These are phyloP conservation scores for Geotrichum aggregatum DNA, from an alignment of 1,139 yeast genomes.

Conservation along the genomic window DNA sequence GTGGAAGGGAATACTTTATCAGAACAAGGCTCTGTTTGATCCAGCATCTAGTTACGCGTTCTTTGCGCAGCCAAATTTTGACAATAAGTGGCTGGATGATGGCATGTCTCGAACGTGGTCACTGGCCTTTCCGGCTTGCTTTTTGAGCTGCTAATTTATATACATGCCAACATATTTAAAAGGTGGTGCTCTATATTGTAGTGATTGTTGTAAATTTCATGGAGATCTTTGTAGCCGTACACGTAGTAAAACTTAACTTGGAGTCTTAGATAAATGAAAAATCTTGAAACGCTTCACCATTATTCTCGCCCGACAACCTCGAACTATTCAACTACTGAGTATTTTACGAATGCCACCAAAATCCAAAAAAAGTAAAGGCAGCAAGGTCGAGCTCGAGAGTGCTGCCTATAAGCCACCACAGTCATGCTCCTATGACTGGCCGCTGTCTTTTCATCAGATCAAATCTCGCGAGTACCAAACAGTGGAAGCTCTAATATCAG, in stretches of 20 bases:
- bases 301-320: not conserved
- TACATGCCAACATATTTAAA: no score
- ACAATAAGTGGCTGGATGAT: slow-evolving; percentile 58
- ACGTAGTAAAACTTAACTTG: no score
- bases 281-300: no score
- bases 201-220: no score
- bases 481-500: slow-evolving; percentile 22
- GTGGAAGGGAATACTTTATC: slow-evolving; percentile 78
- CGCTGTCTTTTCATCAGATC: slow-evolving; percentile 21
- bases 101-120: slow-evolving; percentile 93
- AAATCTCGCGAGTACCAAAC: slow-evolving; percentile 21
- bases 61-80: slow-evolving; percentile 53
- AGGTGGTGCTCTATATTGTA: no score
- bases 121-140: slow-evolving; percentile 60
- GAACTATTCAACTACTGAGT: no score
- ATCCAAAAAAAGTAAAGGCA: not conserved
- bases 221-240: no score
- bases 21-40: slow-evolving; percentile 69
- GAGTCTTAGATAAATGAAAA: no score
- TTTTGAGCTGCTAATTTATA: not conserved
- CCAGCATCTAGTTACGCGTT: slow-evolving; percentile 60
- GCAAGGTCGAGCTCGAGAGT: slow-evolving; percentile 5
- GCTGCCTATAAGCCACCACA: slow-evolving; percentile 2
- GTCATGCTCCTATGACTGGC: slow-evolving; percentile 24
- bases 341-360: slow-evolving; percentile 10